Evolutionary conservation across 164 flowering plant genomes (phyloP), one percentile per base, ranked within the genome.

Genomic region (Umbilicus rupestris): DNA sequence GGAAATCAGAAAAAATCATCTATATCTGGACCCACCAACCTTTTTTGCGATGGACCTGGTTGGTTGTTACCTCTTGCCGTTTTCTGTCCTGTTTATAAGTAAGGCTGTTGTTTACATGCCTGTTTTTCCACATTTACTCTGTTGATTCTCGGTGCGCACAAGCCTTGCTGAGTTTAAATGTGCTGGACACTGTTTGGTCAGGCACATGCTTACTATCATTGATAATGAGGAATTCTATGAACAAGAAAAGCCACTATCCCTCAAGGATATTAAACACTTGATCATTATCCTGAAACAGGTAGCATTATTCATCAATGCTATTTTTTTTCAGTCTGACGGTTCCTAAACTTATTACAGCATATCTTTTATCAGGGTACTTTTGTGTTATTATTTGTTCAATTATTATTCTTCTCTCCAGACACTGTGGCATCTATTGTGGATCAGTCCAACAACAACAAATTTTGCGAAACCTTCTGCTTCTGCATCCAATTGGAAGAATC

Each of bases 181-280:
- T 50, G 57, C 15, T 14, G 29, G 7, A 55, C 5, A 28, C 29
- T 76, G 64, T 8, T 77, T 73, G 63, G 67, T 44, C 81, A 94
- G 98, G 87, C 92, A 91, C 79, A 95, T 95, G 97, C 97, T 95
- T 70, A 85, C 70, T 77, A 80, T 92, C 70, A 85, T 87, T 50
- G 97, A 92, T 66, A 95, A 91, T 76, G 99, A 95, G 76, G 99
- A 95, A 78, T 95, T 91, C 71, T 91, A 95, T 78, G 97, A 89
- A 72, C 85, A 83, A 67, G 93, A 92, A 76, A 92, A 87, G 78
- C 99, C 99, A 68, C 81, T 95, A 22, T 78, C 90, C 12, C 69
- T 89, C 65, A 75, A 80, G 70, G 99, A 95, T 74, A 82, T 91
- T 64, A 87, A 82, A 76, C 68, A 67, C 74, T 83, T 95, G 69